phyloP scores from a whole-genome alignment of 1,139 yeast genomes.

The Geotrichum candidum region DNA sequence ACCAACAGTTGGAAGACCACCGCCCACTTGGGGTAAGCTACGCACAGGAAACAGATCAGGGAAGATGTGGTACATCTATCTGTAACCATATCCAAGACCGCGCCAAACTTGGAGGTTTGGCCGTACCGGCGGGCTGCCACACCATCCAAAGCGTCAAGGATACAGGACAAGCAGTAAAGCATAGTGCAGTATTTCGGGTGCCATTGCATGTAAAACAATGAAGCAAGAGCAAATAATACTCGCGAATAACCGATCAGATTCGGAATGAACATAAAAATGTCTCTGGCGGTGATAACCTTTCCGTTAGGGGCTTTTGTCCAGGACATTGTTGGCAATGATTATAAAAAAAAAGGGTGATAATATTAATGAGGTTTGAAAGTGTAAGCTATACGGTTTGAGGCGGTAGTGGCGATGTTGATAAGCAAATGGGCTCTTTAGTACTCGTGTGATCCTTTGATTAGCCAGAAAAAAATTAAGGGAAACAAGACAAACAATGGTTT shows the following conservation, averaged over 20 bases:
- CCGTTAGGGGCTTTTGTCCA: slow-evolving; percentile 19
- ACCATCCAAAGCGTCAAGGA: slow-evolving; percentile 95
- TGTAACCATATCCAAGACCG: slow-evolving; percentile 97
- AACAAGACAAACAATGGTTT: background rate
- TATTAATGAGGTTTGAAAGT: background rate
- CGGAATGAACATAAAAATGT: slow-evolving; percentile 75
- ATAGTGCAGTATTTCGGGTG: slow-evolving; percentile 75
- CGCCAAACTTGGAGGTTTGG: slow-evolving; percentile 91
- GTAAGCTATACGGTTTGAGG: background rate
- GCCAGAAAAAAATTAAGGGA: background rate
- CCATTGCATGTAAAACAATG: slow-evolving; percentile 73
- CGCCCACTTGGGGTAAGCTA: slow-evolving; percentile 62
- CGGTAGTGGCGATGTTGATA: background rate
- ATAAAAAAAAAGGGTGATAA: background rate
- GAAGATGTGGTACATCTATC: slow-evolving; percentile 96
- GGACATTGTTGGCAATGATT: slow-evolving; percentile 5
- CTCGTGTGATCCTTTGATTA: background rate
- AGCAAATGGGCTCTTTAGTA: background rate
- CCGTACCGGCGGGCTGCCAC: slow-evolving; percentile 84
- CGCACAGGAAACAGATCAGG: slow-evolving; percentile 75
- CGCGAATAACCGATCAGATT: slow-evolving; percentile 86
- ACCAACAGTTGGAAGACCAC: slow-evolving; percentile 79
- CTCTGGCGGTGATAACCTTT: slow-evolving; percentile 35
- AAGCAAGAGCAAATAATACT: slow-evolving; percentile 70
- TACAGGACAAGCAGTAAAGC: slow-evolving; percentile 80